Evolutionary conservation across 495 filamentous ascomycete species (phyloP).

Genomic region (Xylaria curta): DNA sequence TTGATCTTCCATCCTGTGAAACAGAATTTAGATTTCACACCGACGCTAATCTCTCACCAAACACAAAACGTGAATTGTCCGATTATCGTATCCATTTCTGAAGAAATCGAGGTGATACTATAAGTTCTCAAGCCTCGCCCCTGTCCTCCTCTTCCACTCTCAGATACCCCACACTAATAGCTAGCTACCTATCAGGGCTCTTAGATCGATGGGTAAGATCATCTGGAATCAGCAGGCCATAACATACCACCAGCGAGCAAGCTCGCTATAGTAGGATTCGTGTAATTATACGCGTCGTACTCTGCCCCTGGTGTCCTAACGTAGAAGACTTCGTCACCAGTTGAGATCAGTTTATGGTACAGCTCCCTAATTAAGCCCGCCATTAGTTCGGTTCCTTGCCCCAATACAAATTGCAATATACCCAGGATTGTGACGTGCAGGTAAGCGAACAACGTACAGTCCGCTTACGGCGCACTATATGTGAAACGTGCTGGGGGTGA

Average conservation of each 20-base stretch:
- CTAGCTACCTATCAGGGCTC: background rate
- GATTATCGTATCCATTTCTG: background rate
- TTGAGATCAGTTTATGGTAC: background rate
- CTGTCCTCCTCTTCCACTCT: background rate
- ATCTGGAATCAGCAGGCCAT: background rate
- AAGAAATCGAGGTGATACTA: background rate
- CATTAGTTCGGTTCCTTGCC: background rate
- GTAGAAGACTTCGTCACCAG: background rate
- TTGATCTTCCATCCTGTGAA: background rate
- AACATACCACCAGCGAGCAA: background rate
- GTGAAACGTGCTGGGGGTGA: slow-evolving; percentile 11
- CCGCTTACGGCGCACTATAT: slow-evolving; percentile 15
- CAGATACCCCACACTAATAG: background rate
- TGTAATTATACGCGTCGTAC: background rate
- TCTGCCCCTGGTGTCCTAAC: background rate
- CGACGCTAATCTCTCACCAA: background rate
- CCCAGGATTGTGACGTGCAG: background rate
- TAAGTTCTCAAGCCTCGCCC: background rate
- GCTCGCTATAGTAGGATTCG: background rate
- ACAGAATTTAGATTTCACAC: background rate
- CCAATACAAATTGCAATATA: background rate
- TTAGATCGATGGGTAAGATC: background rate
- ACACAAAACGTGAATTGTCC: background rate
- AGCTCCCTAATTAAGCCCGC: background rate
- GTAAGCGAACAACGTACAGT: slow-evolving; percentile 21